phyloP scores from a whole-genome alignment of 1,139 yeast genomes.

The Magnusiomyces fungicola region DNA sequence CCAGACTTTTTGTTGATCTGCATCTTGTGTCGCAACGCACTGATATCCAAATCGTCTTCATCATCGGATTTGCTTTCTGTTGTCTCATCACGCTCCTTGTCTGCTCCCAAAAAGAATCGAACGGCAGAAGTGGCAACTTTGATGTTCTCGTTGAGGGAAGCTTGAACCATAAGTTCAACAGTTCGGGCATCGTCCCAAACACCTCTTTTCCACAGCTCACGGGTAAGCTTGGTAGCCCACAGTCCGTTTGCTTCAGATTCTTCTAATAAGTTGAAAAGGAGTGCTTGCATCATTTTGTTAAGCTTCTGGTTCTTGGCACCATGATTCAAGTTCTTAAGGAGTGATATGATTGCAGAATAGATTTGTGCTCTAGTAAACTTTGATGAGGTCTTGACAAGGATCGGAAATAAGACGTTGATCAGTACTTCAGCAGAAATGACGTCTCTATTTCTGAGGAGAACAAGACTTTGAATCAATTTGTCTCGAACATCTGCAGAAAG shows the following conservation, averaged over 20 bases:
- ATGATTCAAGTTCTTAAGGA: slow-evolving; percentile 74
- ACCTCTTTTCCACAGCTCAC: slow-evolving; percentile 96
- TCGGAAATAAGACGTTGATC: slow-evolving; percentile 82
- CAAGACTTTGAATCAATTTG: slow-evolving; percentile 80
- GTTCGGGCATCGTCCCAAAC: slow-evolving; percentile 97
- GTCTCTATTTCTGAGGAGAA: slow-evolving; percentile 83
- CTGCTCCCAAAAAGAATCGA: slow-evolving; percentile 87
- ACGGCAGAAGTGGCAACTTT: slow-evolving; percentile 91
- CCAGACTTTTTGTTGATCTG: slow-evolving; percentile 75
- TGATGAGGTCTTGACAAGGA: slow-evolving; percentile 63
- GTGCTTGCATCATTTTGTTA: slow-evolving; percentile 84
- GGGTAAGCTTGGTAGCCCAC: slow-evolving; percentile 93
- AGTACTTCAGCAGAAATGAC: slow-evolving; percentile 73
- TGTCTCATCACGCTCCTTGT: slow-evolving; percentile 85
- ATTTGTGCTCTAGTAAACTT: slow-evolving; percentile 78
- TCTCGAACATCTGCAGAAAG: slow-evolving; percentile 82
- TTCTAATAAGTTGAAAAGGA: slow-evolving; percentile 67
- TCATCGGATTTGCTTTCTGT: slow-evolving; percentile 69
- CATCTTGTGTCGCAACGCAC: slow-evolving; percentile 67
- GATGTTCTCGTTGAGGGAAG: slow-evolving; percentile 78
- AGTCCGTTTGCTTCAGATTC: slow-evolving; percentile 68
- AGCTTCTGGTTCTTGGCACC: slow-evolving; percentile 82
- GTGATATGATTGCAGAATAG: slow-evolving; percentile 66
- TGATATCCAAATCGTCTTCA: slow-evolving; percentile 39
- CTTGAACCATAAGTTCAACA: slow-evolving; percentile 94